Conservation (phyloP, 2,329 filamentous ascomycete species). For the Talaromyces amestolkiae region DNA sequence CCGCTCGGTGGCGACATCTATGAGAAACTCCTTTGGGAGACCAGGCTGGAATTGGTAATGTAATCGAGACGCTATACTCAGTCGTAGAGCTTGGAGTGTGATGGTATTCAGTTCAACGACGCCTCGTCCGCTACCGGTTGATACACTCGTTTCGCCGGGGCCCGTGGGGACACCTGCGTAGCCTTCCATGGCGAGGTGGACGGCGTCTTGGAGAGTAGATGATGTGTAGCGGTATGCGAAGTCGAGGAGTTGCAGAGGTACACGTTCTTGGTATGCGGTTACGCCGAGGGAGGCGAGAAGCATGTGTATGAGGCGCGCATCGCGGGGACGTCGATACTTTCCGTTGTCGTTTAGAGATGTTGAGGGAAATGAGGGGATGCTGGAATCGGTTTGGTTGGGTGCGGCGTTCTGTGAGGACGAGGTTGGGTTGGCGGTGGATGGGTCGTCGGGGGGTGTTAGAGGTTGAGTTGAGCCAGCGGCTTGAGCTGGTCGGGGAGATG, state of each 20-base stretch:
- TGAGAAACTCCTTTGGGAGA: slow-evolving; percentile 61
- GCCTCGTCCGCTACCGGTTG: slow-evolving; percentile 34
- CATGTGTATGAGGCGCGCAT: slow-evolving; percentile 52
- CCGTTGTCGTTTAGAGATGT: slow-evolving; percentile 48
- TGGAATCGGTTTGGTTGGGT: slow-evolving; percentile 26
- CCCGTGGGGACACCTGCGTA: slow-evolving; percentile 43
- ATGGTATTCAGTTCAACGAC: slow-evolving; percentile 51
- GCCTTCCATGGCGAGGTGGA: slow-evolving; percentile 51
- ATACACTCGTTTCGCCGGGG: slow-evolving; percentile 28
- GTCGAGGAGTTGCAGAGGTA: slow-evolving; percentile 52
- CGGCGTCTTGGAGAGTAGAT: slow-evolving; percentile 51
- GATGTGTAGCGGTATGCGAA: slow-evolving; percentile 56
- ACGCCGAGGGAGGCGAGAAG: slow-evolving; percentile 50
- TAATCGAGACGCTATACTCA: slow-evolving; percentile 60
- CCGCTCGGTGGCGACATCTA: slow-evolving; percentile 56
- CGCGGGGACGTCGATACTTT: slow-evolving; percentile 48
- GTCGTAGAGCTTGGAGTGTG: slow-evolving; percentile 56
- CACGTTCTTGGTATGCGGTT: slow-evolving; percentile 52
- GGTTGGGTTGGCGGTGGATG: slow-evolving; percentile 27
- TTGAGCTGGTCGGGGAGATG: slow-evolving; percentile 36
- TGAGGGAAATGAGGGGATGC: slow-evolving; percentile 39
- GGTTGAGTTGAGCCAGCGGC: slow-evolving; percentile 37
- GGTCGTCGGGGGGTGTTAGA: slow-evolving; percentile 46
- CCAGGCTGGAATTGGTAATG: slow-evolving; percentile 60
- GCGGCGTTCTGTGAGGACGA: slow-evolving; percentile 26